Evolutionary conservation across 2,329 filamentous ascomycete species (phyloP).

Genomic region (Penicillium sclerotiorum): DNA sequence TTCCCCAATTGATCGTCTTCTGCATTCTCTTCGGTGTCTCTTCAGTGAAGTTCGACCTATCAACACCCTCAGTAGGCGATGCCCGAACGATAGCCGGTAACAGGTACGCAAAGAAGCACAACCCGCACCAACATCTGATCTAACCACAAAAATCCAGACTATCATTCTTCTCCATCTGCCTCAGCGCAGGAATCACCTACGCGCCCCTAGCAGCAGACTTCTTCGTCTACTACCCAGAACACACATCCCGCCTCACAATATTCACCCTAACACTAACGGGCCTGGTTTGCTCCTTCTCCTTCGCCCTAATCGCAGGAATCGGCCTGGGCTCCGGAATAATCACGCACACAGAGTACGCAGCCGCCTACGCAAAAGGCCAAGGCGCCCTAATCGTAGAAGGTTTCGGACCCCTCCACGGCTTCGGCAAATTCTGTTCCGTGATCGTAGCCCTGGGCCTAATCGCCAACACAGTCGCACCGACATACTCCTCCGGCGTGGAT

Average conservation of each 20-base stretch:
- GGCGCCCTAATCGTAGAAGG: constrained; percentile 67
- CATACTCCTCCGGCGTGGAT: constrained; percentile 67
- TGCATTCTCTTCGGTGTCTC: constrained; percentile 65
- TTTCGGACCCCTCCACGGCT: constrained; percentile 60
- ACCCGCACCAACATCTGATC: not conserved
- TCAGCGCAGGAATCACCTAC: constrained; percentile 67
- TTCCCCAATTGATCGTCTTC: constrained; percentile 64
- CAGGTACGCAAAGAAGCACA: constrained; percentile 26
- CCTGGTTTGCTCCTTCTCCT: constrained; percentile 60
- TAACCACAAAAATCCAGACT: constrained; percentile 40
- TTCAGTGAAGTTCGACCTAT: constrained; percentile 61
- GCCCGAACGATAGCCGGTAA: constrained; percentile 55
- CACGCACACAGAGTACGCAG: constrained; percentile 56
- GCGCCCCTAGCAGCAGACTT: constrained; percentile 66
- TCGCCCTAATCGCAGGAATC: constrained; percentile 64
- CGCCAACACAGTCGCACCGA: constrained; percentile 66
- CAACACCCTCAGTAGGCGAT: constrained; percentile 55
- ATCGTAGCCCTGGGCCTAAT: constrained; percentile 66
- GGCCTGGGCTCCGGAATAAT: constrained; percentile 63
- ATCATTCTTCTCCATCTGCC: constrained; percentile 70
- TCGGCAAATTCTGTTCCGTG: constrained; percentile 69
- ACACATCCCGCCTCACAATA: constrained; percentile 55
- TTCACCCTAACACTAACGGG: constrained; percentile 62
- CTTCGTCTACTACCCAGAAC: constrained; percentile 66
- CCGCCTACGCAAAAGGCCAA: constrained; percentile 60